A percentile compares a stretch with the other conserved stretches of the same genome.
phyloP scores from a whole-genome alignment of 2,329 filamentous ascomycete genomes.

The Microsporum audouinii region DNA sequence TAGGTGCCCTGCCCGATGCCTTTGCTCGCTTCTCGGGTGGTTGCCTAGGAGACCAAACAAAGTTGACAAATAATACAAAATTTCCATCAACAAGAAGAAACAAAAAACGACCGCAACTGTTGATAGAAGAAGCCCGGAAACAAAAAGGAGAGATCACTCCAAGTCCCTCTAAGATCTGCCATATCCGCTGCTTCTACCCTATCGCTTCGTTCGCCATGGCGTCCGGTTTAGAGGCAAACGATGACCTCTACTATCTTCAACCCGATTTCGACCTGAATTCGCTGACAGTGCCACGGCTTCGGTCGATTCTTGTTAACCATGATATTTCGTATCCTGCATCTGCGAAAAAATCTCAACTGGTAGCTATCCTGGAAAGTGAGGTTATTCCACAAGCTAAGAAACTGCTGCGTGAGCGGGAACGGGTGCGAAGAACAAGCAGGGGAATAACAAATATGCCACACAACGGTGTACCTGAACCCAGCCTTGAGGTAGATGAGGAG shows the following conservation, averaged over 20 bases:
- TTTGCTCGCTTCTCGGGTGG: constrained; percentile 12
- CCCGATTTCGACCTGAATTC: constrained; percentile 72
- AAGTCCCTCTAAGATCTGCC: no score
- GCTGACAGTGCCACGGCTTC: constrained; percentile 76
- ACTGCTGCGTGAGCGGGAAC: constrained; percentile 61
- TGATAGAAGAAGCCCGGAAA: background rate
- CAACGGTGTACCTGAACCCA: constrained; percentile 54
- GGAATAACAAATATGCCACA: constrained; percentile 63
- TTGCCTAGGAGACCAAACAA: constrained; percentile 30
- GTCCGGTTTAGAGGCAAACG: constrained; percentile 15
- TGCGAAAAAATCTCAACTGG: constrained; percentile 81
- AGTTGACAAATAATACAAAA: constrained; percentile 3
- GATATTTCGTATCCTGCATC: constrained; percentile 74
- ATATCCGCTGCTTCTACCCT: background rate
- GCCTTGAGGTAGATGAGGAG: constrained; percentile 52
- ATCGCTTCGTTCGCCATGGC: constrained; percentile 20
- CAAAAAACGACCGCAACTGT: background rate
- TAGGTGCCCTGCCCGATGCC: background rate
- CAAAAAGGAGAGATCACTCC: no score
- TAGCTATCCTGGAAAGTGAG: constrained; percentile 70
- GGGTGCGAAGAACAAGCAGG: constrained; percentile 72
- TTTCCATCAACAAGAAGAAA: background rate
- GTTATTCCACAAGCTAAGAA: constrained; percentile 67
- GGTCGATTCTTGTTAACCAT: constrained; percentile 83
- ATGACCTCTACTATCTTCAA: constrained; percentile 72